Evolutionary conservation across 139 green algal genomes (phyloP), one percentile per base, ranked within the genome.

Genomic region (Tetradesmus obliquus): DNA sequence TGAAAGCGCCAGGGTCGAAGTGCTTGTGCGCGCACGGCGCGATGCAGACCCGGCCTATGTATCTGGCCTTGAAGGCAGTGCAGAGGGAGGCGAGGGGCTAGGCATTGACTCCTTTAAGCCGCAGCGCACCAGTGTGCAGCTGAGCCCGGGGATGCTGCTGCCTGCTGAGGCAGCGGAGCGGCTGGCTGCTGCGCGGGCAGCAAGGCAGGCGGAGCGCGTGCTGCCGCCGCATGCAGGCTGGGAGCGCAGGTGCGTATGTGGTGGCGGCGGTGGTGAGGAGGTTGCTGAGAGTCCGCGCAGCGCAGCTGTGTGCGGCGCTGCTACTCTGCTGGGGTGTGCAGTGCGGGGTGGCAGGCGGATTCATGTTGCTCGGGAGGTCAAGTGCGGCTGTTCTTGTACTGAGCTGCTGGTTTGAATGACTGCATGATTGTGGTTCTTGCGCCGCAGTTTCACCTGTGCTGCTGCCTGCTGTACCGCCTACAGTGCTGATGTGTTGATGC

Each of bases 71-170:
- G 94, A 96, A 79, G 32, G 51, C 22, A 93, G 91, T 15, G 94
- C 94, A 17, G 57, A 72, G 13, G 88, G 89, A 51, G 96, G 96
- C 3, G 92, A 94, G 86, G 97, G 97, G 24, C 94, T 91, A 9
- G 96, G 95, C 72, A 98, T 99, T 51, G 95, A 98, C 45, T 72
- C 91, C 1, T 98, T 98, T 92, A 80, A 91, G 24, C 95, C 96
- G 8, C 60, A 82, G 32, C 76, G 90, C 1, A 54, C 13, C 32
- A 76, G 84, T 53, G 88, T 92, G 20, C 89, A 95, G 92, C 55
- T 97, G 5, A 94, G 90, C 74, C 92, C 92, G 62, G 93, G 93
- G 69, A 95, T 97, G 91, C 94, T 89, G 86, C 88, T 98, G 55
- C 93, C 95, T 6, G 71, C 79, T 7, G 91, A 94, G 76, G 91